Conservation (phyloP, 2,329 filamentous ascomycete species). For the Verticillium klebahnii region DNA sequence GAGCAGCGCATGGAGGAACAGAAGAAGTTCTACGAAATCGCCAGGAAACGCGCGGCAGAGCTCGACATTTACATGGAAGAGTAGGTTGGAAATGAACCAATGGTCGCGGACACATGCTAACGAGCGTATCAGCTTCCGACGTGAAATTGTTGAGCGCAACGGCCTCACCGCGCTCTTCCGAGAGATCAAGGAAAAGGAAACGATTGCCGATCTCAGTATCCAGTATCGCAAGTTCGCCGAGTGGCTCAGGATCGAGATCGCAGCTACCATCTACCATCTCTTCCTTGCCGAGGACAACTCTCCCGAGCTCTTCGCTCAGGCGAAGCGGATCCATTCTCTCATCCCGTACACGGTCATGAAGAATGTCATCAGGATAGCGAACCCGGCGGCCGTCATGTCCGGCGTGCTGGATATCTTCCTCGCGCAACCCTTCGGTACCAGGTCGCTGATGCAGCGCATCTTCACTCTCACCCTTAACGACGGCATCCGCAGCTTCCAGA, state of each 20-base stretch:
- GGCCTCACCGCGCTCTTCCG: constrained; percentile 88
- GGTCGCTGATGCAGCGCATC: constrained; percentile 88
- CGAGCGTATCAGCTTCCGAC: constrained; percentile 46
- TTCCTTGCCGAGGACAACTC: constrained; percentile 98
- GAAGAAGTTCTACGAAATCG: constrained; percentile 91
- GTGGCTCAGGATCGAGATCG: constrained; percentile 95
- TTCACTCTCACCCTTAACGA: constrained; percentile 90
- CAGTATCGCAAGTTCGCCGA: constrained; percentile 98
- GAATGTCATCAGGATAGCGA: constrained; percentile 94
- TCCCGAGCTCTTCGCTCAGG: constrained; percentile 89
- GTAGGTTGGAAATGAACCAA: constrained; percentile 37
- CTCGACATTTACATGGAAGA: constrained; percentile 98
- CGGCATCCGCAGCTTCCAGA: constrained; percentile 81
- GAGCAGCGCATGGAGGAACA: constrained; percentile 89
- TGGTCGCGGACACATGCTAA: background rate
- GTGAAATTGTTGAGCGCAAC: constrained; percentile 65
- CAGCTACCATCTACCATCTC: constrained; percentile 92
- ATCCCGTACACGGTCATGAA: constrained; percentile 92
- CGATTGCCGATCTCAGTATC: constrained; percentile 80
- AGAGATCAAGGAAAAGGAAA: constrained; percentile 87
- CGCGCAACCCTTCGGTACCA: constrained; percentile 86
- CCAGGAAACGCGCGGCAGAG: constrained; percentile 81
- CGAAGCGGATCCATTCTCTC: constrained; percentile 88
- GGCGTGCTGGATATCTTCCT: constrained; percentile 91
- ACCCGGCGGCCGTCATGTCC: constrained; percentile 96